Evolutionary conservation across 2,329 filamentous ascomycete genomes (phyloP).

Genomic region (Colletotrichum lindemuthianum): DNA sequence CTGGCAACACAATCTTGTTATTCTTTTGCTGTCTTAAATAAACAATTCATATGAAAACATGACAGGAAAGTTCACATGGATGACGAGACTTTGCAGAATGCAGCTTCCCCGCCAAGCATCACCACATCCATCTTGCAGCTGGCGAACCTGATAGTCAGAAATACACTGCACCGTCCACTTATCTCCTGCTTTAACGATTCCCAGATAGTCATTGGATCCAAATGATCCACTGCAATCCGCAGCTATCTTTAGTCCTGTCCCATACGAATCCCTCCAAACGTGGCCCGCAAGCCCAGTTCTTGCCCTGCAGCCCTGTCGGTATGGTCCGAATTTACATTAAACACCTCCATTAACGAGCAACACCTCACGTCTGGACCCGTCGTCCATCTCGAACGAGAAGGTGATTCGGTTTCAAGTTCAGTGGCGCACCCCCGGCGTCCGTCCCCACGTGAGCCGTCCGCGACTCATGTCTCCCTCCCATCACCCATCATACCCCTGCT

Average conservation of each 20-base stretch:
- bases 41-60: too few species aligned
- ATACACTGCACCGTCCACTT: too few species aligned
- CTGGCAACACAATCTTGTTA: too few species aligned
- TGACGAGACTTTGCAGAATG: too few species aligned
- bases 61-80: too few species aligned
- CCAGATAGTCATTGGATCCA: too few species aligned
- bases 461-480: too few species aligned
- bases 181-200: too few species aligned
- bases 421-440: not conserved
- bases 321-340: conserved; percentile 17
- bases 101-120: too few species aligned
- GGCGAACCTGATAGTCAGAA: not conserved
- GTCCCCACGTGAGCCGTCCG: too few species aligned
- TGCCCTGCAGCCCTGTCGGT: conserved; percentile 19
- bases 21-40: too few species aligned
- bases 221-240: not conserved
- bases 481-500: too few species aligned
- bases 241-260: conserved; percentile 6
- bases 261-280: not conserved
- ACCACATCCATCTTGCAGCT: not conserved
- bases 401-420: conserved; percentile 1
- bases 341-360: not conserved
- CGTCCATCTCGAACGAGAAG: not conserved
- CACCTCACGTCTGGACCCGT: not conserved
- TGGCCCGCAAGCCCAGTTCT: not conserved